Percentiles rank a stretch among this genome's conserved stretches.
These are phyloP conservation scores for Lactarius deliciosus DNA, from an alignment of 768 basidiomycete genomes.

Conservation along the genomic window DNA sequence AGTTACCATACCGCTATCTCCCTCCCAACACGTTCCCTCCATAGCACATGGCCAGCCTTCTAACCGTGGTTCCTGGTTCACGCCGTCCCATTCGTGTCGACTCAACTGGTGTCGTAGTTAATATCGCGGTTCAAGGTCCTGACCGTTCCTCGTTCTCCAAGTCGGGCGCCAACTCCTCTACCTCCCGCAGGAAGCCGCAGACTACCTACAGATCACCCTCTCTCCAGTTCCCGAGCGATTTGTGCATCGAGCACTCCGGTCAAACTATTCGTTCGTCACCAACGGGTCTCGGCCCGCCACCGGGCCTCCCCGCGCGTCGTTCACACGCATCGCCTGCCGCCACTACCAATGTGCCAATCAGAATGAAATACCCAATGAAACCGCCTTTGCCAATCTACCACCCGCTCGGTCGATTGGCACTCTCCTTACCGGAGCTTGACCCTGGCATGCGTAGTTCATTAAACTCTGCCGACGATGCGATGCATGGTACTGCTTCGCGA, in stretches of 20 bases:
- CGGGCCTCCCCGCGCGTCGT: slow-evolving; percentile 7
- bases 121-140: slow-evolving; percentile 21
- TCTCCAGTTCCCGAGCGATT: slow-evolving; percentile 21
- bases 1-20: not conserved
- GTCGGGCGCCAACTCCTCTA: slow-evolving; percentile 14
- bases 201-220: slow-evolving; percentile 30
- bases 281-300: slow-evolving; percentile 18
- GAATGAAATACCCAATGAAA: slow-evolving; percentile 23
- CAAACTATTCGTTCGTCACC: slow-evolving; percentile 13
- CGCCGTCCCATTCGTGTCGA: slow-evolving; percentile 29
- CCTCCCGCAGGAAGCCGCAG: slow-evolving; percentile 28
- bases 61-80: slow-evolving; percentile 28
- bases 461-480: slow-evolving; percentile 16
- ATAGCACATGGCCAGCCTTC: slow-evolving; percentile 23
- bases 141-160: slow-evolving; percentile 20
- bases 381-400: slow-evolving; percentile 29
- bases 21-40: not conserved
- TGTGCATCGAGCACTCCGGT: slow-evolving; percentile 29
- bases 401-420: slow-evolving; percentile 28
- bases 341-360: not conserved
- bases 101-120: slow-evolving; percentile 26
- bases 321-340: slow-evolving; percentile 15
- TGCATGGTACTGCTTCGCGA: slow-evolving; percentile 20
- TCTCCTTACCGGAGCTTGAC: slow-evolving; percentile 28
- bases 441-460: slow-evolving; percentile 11